Conservation (phyloP, 305 asterid genomes). For the Fraxinus platypoda region DNA sequence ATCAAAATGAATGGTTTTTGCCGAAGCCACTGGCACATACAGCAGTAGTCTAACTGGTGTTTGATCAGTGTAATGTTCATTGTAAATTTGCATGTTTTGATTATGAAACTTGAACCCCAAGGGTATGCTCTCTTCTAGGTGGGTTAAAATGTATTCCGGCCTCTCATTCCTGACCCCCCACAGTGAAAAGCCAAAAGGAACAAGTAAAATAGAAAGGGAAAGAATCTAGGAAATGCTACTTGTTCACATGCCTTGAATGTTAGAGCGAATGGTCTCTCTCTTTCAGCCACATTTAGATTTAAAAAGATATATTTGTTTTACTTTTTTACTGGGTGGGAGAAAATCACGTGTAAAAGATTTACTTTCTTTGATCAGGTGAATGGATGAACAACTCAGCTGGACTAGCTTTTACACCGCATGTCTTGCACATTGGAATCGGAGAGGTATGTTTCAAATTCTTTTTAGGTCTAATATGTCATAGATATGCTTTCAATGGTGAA, state of each 20-base stretch:
- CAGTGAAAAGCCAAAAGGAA: not conserved
- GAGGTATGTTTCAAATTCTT: slow-evolving; percentile 39
- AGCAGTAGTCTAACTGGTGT: not conserved
- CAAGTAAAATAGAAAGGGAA: not conserved
- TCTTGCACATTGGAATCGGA: slow-evolving; percentile 45
- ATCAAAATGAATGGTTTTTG: not conserved
- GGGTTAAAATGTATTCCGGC: not conserved
- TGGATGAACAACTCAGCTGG: slow-evolving; percentile 75
- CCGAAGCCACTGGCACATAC: not conserved
- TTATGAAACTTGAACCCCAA: not conserved
- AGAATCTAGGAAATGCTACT: not conserved
- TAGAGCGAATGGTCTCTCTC: not conserved
- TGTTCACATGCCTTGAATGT: not conserved
- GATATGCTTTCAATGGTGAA: not conserved
- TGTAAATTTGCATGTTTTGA: not conserved
- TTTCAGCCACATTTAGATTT: not conserved
- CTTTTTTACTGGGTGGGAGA: not conserved
- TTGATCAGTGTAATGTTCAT: not conserved
- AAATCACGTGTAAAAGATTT: not conserved
- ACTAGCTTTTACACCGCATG: slow-evolving; percentile 61
- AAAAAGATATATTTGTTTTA: not conserved
- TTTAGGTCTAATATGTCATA: not conserved
- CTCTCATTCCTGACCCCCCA: not conserved
- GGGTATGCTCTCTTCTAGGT: not conserved
- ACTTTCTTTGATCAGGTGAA: slow-evolving; percentile 42